These are phyloP conservation scores for Grosmannia clavigera DNA, from an alignment of 2,329 filamentous ascomycete species.

Conservation along the genomic window DNA sequence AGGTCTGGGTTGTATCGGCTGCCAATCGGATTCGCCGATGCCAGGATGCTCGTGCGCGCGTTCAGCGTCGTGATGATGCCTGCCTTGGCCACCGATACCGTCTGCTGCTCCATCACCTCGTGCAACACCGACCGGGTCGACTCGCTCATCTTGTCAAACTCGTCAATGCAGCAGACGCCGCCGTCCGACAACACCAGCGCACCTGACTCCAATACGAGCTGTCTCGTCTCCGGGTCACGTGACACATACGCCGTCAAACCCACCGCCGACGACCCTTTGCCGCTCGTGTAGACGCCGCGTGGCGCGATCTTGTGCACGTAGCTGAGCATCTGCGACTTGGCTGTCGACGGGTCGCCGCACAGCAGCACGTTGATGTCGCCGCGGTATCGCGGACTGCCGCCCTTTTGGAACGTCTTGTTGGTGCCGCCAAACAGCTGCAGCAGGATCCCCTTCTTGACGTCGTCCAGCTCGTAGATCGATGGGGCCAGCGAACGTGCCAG, in stretches of 20 bases:
- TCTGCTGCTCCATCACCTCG: slow-evolving; percentile 84
- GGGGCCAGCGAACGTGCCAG: slow-evolving; percentile 83
- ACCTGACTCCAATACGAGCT: slow-evolving; percentile 69
- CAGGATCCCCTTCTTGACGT: slow-evolving; percentile 96
- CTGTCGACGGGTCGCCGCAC: slow-evolving; percentile 91
- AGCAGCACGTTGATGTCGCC: slow-evolving; percentile 96
- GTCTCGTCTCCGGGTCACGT: slow-evolving; percentile 66
- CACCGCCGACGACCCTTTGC: slow-evolving; percentile 69
- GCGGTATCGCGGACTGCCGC: slow-evolving; percentile 87
- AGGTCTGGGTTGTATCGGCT: slow-evolving; percentile 95
- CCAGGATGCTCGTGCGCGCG: slow-evolving; percentile 86
- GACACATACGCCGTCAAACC: slow-evolving; percentile 74
- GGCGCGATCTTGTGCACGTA: slow-evolving; percentile 98
- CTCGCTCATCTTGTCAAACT: slow-evolving; percentile 81
- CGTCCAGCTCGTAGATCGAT: slow-evolving; percentile 94
- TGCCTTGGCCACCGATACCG: slow-evolving; percentile 75
- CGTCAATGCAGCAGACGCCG: slow-evolving; percentile 74
- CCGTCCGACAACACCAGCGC: slow-evolving; percentile 70
- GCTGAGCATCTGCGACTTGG: slow-evolving; percentile 87
- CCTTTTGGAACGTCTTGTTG: slow-evolving; percentile 96
- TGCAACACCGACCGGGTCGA: slow-evolving; percentile 67
- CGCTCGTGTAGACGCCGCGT: slow-evolving; percentile 69
- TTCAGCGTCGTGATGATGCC: slow-evolving; percentile 96
- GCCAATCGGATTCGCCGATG: slow-evolving; percentile 94
- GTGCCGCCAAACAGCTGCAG: slow-evolving; percentile 94